These are phyloP conservation scores for Aspergillus felis DNA, from an alignment of 2,329 filamentous ascomycete genomes.

Conservation along the genomic window DNA sequence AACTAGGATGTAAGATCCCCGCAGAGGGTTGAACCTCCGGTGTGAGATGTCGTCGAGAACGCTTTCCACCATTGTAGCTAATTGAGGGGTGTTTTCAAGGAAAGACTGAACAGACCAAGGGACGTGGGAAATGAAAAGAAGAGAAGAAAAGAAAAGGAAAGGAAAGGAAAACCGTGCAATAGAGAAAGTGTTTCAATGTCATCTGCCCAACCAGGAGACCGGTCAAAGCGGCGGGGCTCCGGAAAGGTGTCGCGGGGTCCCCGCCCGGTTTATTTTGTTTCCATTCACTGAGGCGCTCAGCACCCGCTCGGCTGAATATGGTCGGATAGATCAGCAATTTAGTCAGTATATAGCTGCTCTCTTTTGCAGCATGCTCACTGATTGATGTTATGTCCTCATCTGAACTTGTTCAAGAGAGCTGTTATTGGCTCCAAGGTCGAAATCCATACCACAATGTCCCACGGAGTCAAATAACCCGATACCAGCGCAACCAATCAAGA, in stretches of 20 bases:
- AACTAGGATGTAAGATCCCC: conserved; percentile 87
- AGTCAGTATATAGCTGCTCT: not conserved
- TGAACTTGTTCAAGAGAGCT: not conserved
- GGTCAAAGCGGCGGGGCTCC: conserved; percentile 6
- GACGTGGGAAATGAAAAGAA: conserved; percentile 1
- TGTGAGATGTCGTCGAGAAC: conserved; percentile 96
- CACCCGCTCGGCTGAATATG: not conserved
- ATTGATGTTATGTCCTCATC: not conserved
- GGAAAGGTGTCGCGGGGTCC: conserved; percentile 18
- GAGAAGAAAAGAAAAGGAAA: conserved; percentile 2
- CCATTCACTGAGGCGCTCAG: not conserved
- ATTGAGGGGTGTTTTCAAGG: not conserved
- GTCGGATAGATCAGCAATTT: not conserved
- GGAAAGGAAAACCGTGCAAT: conserved; percentile 1
- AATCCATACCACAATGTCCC: not conserved
- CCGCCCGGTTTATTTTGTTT: not conserved
- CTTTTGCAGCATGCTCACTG: not conserved
- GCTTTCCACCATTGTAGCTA: conserved; percentile 60
- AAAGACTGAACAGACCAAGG: conserved; percentile 5
- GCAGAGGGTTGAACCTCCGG: conserved; percentile 85
- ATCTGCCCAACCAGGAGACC: not conserved
- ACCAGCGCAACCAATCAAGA: not conserved
- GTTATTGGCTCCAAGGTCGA: not conserved
- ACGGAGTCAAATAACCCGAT: not conserved
- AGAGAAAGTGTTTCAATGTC: not conserved